Evolutionary conservation across 2,329 filamentous ascomycete species (phyloP).

Genomic region (Alternaria hordeiaustralica): DNA sequence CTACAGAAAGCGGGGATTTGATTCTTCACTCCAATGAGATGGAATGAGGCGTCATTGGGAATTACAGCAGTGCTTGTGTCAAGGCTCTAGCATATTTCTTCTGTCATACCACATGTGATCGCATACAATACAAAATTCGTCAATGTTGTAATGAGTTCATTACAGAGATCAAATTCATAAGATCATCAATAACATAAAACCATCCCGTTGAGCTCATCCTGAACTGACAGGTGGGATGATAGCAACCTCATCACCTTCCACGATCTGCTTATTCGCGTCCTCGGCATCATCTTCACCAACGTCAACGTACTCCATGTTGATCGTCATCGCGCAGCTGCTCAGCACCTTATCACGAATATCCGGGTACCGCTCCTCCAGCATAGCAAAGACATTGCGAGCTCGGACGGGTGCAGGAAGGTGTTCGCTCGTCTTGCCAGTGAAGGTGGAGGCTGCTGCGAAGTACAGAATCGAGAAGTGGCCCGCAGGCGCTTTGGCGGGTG

Average conservation of each 20-base stretch:
- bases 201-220: conserved; percentile 50
- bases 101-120: not conserved
- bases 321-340: conserved; percentile 74
- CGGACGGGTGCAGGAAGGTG: conserved; percentile 69
- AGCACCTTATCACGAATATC: conserved; percentile 74
- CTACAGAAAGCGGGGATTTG: not conserved
- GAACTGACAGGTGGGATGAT: conserved; percentile 90
- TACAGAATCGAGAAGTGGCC: conserved; percentile 82
- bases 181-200: not conserved
- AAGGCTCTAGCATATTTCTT: not conserved
- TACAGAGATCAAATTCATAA: not conserved
- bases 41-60: not conserved
- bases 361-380: conserved; percentile 71
- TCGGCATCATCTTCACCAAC: conserved; percentile 61
- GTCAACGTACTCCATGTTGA: conserved; percentile 84
- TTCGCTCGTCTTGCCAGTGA: conserved; percentile 72
- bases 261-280: conserved; percentile 60
- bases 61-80: not conserved
- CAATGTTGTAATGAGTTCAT: not conserved
- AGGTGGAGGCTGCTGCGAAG: conserved; percentile 77
- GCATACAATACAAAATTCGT: not conserved
- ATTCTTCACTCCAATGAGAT: not conserved
- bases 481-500: conserved; percentile 56
- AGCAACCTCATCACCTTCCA: conserved; percentile 81
- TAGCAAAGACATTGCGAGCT: conserved; percentile 67